Evolutionary conservation across 1,139 yeast species (phyloP), one percentile per base, ranked within the genome.

Genomic region (Geotrichum candidum): DNA sequence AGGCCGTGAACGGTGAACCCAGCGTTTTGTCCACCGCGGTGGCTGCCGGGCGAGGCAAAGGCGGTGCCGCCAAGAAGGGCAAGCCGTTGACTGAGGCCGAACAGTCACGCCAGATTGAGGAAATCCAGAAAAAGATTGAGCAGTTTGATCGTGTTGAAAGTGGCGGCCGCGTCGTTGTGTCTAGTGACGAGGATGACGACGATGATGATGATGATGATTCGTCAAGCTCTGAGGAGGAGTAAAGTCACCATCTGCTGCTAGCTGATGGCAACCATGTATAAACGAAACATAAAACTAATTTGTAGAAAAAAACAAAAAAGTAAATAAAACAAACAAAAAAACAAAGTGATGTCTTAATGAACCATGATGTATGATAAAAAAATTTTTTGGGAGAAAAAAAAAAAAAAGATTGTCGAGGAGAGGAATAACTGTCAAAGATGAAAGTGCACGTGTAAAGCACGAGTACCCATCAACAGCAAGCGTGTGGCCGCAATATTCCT

Each of bases 41-140:
- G n/a, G 41, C 31, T 2, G 61, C 65, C 18, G 64, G 62, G 25
- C 52, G 29, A 33, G 45, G 66, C 15, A 27, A 65, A 22, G 56
- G 48, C 53, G 23, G 60, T 63, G 56, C 55, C 61, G 51, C 63
- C 64, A 84, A 82, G 74, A 83, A 82, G 73, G 78, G 78, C 68
- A 80, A 79, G 70, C 80, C 83, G 58, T 75, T 84, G 69, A 80
- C 84, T 63, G 88, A 87, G 70, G 89, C 82, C 66, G 90, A 86
- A 67, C 89, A 86, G 70, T 81, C 83, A 55, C 87, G 88, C 69
- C 90, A 90, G 76, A 87, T 92, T 72, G 96, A 89, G 71, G 87
- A 86, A 71, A 83, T 92, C 74, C 88, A 88, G 76, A 85, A 86
- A 73, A 92, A 90, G 76, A 80, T 92, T 68, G 90, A 89, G 63